These are phyloP conservation scores for Prunus yedoensis DNA, from an alignment of 331 rosid species.

Conservation along the genomic window DNA sequence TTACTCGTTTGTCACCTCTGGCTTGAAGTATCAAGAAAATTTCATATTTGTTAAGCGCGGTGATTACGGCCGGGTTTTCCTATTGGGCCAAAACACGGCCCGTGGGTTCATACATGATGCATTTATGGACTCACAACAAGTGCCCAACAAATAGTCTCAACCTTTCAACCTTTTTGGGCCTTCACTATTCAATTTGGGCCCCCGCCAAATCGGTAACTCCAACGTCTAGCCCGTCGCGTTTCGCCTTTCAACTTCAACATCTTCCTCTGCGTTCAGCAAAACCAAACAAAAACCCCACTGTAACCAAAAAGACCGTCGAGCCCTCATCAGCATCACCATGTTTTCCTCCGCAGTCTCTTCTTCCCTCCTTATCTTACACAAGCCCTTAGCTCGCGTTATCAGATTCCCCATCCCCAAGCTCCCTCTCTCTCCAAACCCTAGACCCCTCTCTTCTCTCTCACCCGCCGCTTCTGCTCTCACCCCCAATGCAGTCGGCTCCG, in stretches of 20 bases:
- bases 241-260: not conserved
- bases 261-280: not conserved
- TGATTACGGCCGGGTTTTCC: too few species aligned
- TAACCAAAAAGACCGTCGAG: not conserved
- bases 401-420: conserved; percentile 28
- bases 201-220: not conserved
- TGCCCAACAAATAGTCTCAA: not conserved
- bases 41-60: too few species aligned
- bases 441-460: conserved; percentile 40
- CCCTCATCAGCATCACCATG: not conserved
- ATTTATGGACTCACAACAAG: not conserved
- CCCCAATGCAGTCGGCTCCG: conserved; percentile 29
- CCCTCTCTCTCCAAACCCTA: conserved; percentile 12
- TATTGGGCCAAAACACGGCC: too few species aligned
- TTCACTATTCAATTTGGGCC: not conserved
- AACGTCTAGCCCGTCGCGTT: not conserved
- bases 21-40: too few species aligned
- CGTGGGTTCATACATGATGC: too few species aligned
- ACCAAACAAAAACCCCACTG: not conserved
- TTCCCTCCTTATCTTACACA: conserved; percentile 40
- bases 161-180: not conserved
- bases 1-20: too few species aligned
- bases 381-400: conserved; percentile 25
- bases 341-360: conserved; percentile 19
- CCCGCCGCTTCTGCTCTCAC: conserved; percentile 38